A percentile compares a stretch with the other conserved stretches of the same genome.
Evolutionary conservation across 208 protist genomes (phyloP).

Genomic region (Leishmania guyanensis): DNA sequence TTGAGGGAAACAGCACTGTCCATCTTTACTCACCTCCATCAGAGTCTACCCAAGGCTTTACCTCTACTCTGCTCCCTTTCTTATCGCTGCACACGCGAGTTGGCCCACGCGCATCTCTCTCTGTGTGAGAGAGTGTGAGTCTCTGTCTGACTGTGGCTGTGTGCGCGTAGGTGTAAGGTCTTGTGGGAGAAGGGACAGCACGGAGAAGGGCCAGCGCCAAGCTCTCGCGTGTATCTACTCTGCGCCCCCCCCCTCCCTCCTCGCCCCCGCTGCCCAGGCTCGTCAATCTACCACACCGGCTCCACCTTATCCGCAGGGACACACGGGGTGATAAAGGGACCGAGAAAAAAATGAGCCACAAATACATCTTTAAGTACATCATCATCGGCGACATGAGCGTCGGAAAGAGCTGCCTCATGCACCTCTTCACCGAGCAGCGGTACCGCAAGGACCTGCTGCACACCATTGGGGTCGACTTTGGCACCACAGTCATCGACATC

Average conservation of each 20-base stretch:
- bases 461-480: slow-evolving; percentile 99
- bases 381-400: slow-evolving; percentile 98
- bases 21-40: not conserved
- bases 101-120: not conserved
- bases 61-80: not conserved
- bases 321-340: not conserved
- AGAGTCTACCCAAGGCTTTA: not conserved
- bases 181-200: not conserved
- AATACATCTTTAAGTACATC: slow-evolving; percentile 99
- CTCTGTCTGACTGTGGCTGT: not conserved
- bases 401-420: slow-evolving; percentile 97
- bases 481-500: slow-evolving; percentile 96
- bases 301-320: not conserved
- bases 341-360: slow-evolving; percentile 53
- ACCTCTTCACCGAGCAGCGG: slow-evolving; percentile 98
- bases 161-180: not conserved
- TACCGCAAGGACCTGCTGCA: slow-evolving; percentile 95
- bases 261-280: not conserved
- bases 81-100: not conserved
- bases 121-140: not conserved
- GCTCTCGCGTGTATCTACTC: not conserved
- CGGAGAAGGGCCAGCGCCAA: not conserved
- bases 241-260: not conserved
- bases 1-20: not conserved
- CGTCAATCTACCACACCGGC: not conserved